These are phyloP conservation scores for Insectozyma bohioensis DNA, from an alignment of 1,139 yeast genomes.

Conservation along the genomic window DNA sequence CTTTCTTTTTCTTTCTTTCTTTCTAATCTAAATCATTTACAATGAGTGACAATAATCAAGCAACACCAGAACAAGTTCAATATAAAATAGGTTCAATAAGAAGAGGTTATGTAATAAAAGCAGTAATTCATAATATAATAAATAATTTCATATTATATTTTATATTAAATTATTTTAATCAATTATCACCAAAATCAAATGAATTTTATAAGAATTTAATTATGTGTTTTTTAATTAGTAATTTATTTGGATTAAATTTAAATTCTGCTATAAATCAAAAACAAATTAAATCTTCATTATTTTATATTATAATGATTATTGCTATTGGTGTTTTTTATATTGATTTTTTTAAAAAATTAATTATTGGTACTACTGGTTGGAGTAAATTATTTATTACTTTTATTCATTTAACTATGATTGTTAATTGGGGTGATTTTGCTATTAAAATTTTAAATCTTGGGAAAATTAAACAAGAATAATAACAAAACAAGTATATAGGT, in stretches of 20 bases:
- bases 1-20: too few species aligned
- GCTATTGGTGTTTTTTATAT: not conserved
- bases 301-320: slow-evolving; percentile 2
- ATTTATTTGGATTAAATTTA: slow-evolving; percentile 4
- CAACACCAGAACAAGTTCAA: too few species aligned
- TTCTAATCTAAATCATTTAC: too few species aligned
- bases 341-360: slow-evolving; percentile 1
- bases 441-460: slow-evolving; percentile 1
- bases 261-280: not conserved
- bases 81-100: too few species aligned
- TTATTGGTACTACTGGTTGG: not conserved
- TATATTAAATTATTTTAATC: slow-evolving; percentile 1
- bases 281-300: not conserved
- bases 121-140: slow-evolving; percentile 1
- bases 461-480: not conserved
- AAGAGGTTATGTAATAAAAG: too few species aligned
- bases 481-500: slow-evolving; percentile 1
- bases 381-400: slow-evolving; percentile 1
- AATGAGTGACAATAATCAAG: too few species aligned
- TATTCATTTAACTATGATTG: slow-evolving; percentile 2
- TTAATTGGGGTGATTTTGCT: slow-evolving; percentile 4
- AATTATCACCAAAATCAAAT: not conserved
- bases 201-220: slow-evolving; percentile 3
- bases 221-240: slow-evolving; percentile 3
- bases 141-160: slow-evolving; percentile 2